Base-by-base conservation (phyloP, 2,329 filamentous ascomycete genomes). In the Aspergillus pseudonomiae region DNA sequence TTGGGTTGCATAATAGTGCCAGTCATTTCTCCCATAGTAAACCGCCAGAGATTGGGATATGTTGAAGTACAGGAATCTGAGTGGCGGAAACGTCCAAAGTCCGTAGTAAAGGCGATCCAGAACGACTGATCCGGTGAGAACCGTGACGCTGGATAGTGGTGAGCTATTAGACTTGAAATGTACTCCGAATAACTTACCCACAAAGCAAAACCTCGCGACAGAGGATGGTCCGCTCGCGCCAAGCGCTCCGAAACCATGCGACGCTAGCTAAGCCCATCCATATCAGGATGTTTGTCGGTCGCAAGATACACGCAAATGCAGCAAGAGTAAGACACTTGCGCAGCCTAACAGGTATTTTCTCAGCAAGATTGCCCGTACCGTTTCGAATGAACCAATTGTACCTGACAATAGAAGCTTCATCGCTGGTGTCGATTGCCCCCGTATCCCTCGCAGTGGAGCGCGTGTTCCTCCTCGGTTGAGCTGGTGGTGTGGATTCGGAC, bases 1-100 rank as follows among this genome's bases (percentile, higher is more conserved):
- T 79, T 99, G 94, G 0, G 91, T 90, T 34, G 96, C 79, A 77
- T 97, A 99, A 80, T 98, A 99, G 77, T 97, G 93, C 85, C 90
- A 90, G 66, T 92, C 88, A 78, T 96, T 98, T 55, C 83, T 86
- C 26, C 95, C 95, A 75, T 99, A 99, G 78, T 98, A 98, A 55
- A 94, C 87, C 30, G 95, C 93, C 6, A 99, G 84, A 9, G 91
- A 91, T 76, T 96, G 91, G 24, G 89, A 87, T 61, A 99, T 84
- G 79, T 99, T 99, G 83, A 97, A 94, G 74, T 94, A 87, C 63
- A 98, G 84, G 80, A 93, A 98, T 61, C 90, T 89, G 66, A 94
- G 86, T 0, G 94, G 91, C 5, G 95, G 95, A 62, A 99, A 92
- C 0, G 93, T 92, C 92, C 93, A 97, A 66, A 87, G 80, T 59